Conservation (phyloP, 176 grass and related monocot species). For the Typha latifolia region DNA sequence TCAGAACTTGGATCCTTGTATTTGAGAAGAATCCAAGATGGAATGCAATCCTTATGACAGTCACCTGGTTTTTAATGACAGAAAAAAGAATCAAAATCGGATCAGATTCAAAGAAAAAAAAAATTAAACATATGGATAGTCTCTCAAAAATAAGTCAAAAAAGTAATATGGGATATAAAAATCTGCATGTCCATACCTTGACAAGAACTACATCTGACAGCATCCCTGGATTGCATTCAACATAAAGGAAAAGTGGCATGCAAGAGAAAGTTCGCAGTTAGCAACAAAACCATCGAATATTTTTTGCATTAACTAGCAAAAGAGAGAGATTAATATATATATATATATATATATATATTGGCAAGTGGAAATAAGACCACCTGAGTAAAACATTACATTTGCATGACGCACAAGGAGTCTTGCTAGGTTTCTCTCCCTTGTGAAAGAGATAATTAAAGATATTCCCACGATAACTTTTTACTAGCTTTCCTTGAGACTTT, state of each 20-base stretch:
- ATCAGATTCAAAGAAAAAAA: background rate
- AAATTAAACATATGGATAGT: too few relatives aligned
- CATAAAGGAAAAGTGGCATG: conserved; percentile 21
- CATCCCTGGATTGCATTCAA: conserved; percentile 50
- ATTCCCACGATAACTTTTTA: conserved; percentile 34
- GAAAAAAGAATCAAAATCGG: conserved; percentile 13
- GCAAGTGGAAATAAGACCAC: conserved; percentile 29
- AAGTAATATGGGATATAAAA: conserved; percentile 6
- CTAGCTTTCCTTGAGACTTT: conserved; percentile 34
- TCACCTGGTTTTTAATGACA: conserved; percentile 51
- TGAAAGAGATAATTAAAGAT: conserved; percentile 79
- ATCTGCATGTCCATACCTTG: conserved; percentile 51
- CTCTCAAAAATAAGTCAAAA: conserved; percentile 1
- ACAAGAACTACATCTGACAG: conserved; percentile 62
- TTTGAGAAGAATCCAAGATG: conserved; percentile 33
- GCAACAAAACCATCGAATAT: background rate
- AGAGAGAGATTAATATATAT: background rate
- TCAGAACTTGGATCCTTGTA: conserved; percentile 20
- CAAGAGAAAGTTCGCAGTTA: conserved; percentile 27
- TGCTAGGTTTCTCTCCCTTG: conserved; percentile 37
- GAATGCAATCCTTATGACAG: conserved; percentile 68
- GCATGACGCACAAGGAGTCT: conserved; percentile 70
- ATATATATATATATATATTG: conserved; percentile 8
- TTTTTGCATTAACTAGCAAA: background rate
- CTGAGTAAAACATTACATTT: conserved; percentile 68